Evolutionary conservation across 305 asterid species (phyloP).

Genomic region (Rubia tinctorum): DNA sequence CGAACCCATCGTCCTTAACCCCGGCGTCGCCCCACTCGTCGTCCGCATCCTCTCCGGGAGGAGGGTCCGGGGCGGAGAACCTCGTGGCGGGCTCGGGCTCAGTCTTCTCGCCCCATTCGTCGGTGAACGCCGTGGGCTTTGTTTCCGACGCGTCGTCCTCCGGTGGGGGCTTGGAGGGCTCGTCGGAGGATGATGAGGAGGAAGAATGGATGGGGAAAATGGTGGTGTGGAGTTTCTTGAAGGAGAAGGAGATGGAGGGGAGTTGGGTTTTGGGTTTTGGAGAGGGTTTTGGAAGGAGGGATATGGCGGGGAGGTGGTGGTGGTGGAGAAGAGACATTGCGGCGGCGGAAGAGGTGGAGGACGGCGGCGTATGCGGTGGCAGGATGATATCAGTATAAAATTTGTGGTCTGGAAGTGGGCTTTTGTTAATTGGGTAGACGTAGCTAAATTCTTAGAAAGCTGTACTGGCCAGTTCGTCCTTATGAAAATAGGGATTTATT

Average conservation of each 20-base stretch:
- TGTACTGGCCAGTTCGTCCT: no score
- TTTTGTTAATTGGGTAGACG: neutral
- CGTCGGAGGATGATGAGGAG: constrained; percentile 7
- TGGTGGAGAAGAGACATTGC: constrained; percentile 15
- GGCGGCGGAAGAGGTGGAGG: constrained; percentile 16
- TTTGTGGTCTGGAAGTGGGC: constrained; percentile 5
- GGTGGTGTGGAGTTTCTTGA: neutral
- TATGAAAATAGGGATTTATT: no score
- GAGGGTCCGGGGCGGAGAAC: constrained; percentile 63
- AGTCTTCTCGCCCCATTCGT: constrained; percentile 87
- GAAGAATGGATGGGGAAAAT: constrained; percentile 13
- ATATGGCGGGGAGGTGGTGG: neutral
- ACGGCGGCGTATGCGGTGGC: neutral
- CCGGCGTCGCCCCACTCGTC: constrained; percentile 65
- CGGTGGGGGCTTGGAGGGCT: constrained; percentile 13
- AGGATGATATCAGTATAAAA: neutral
- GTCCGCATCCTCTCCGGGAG: constrained; percentile 50
- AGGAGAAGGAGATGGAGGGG: no score
- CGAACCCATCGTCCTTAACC: constrained; percentile 20
- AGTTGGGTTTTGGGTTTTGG: no score
- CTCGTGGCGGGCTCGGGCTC: constrained; percentile 44
- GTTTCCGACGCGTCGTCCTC: constrained; percentile 14
- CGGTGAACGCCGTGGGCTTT: constrained; percentile 32
- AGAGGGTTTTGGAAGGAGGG: no score
- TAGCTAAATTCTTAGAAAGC: no score